Base-by-base conservation (phyloP, 1,139 yeast species). In the Saccharomyces hybrid region DNA sequence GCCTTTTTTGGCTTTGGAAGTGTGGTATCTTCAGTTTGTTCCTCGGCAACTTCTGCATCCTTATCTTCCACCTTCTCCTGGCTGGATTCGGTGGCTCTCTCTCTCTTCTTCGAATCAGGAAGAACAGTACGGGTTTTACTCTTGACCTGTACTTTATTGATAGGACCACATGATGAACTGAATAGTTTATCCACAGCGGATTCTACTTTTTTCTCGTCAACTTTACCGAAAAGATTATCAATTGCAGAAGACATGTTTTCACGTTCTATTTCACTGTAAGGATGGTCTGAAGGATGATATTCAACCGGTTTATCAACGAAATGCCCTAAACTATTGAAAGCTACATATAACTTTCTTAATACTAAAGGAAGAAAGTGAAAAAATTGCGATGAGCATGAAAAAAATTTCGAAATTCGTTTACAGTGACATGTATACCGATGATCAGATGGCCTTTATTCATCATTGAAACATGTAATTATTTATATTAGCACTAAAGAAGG, bases 231-330 rank as follows among this genome's bases (percentile, higher is more conserved):
- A 54, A 81, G 71, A 34, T 67, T 64, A 52, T 69, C 75, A 50
- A 80, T 72, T n/a, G 72, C 65, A 54, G 74, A 68, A 53, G 74
- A 68, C 67, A 78, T 79, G n/a, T 24, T 38, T 38, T 19, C 44
- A 19, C 44, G 9, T 38, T 38, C 12, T 14, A 19, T 16, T 19
- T 16, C 12, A 6, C 3, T 38, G 12, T 4, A 8, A 24, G 19
- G 5, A 9, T 38, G 5, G 4, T 2, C n/a, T 16, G 44, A 5
- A 12, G 26, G 44, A 38, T 9, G 26, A 9, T 19, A 16, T 19
- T 46, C 26, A 12, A 42, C 38, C 51, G 26, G 62, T 51, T 62
- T 55, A 47, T 14, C 24, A 24, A 24, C n/a, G 12, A 14, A 12
- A 19, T 4, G 44, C 8, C 44, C 19, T 19, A 4, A 16, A 4